phyloP scores from a whole-genome alignment of 257 asterid genomes.

The Plantago ovata region DNA sequence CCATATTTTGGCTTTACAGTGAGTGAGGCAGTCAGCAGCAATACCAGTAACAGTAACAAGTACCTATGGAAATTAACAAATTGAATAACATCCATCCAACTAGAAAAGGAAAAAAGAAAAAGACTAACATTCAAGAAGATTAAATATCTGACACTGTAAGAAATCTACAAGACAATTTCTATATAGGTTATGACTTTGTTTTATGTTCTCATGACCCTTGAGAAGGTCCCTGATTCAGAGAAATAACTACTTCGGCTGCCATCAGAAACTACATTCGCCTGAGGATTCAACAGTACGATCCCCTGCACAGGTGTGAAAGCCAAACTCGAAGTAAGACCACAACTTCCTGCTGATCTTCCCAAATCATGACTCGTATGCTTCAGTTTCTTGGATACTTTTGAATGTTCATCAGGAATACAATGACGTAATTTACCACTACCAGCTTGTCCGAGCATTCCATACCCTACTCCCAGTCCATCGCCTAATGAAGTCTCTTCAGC shows the following conservation, averaged over 20 bases:
- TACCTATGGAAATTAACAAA: too few species aligned
- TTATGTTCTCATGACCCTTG: constrained; percentile 67
- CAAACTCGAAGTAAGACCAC: constrained; percentile 89
- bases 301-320: constrained; percentile 99
- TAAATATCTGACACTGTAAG: too few species aligned
- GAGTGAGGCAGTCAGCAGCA: too few species aligned
- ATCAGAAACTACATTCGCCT: constrained; percentile 73
- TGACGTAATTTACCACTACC: constrained; percentile 89
- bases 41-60: too few species aligned
- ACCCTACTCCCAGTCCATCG: constrained; percentile 99
- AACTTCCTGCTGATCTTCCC: constrained; percentile 62
- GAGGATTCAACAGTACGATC: constrained; percentile 91
- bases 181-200: too few species aligned
- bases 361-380: constrained; percentile 41
- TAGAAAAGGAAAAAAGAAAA: too few species aligned
- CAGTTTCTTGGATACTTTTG: constrained; percentile 79
- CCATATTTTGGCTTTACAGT: too few species aligned
- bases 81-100: too few species aligned
- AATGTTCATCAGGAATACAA: constrained; percentile 57
- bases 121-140: too few species aligned
- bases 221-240: constrained; percentile 84
- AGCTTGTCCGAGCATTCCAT: constrained; percentile 99
- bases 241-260: constrained; percentile 89
- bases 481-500: constrained; percentile 99
- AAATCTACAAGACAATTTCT: too few species aligned